Conservation (phyloP, 2,329 filamentous ascomycete species). For the Xylariaceae sp. region DNA sequence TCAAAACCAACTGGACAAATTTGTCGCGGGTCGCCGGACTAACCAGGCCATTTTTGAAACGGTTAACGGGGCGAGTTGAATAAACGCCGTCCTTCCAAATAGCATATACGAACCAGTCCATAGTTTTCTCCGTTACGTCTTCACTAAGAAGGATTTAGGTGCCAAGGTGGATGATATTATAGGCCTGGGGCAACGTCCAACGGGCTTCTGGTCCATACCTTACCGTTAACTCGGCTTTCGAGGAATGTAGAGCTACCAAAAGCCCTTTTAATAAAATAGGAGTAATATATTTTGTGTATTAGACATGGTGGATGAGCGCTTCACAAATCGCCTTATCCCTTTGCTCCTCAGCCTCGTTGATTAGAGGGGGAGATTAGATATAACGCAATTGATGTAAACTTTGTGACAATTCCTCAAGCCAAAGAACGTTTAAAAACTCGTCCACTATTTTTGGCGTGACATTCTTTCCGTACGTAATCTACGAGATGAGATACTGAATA, state of each 20-base stretch:
- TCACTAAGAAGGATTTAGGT: too few relatives aligned
- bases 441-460: neutral
- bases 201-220: neutral
- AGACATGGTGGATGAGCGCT: neutral
- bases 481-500: too few relatives aligned
- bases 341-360: neutral
- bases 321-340: neutral
- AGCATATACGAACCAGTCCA: too few relatives aligned
- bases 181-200: too few relatives aligned
- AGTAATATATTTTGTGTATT: neutral
- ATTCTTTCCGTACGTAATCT: neutral
- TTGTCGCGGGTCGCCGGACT: too few relatives aligned
- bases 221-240: neutral
- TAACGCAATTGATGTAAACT: too few relatives aligned
- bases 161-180: too few relatives aligned
- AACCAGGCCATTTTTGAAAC: neutral
- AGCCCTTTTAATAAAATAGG: neutral
- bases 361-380: neutral
- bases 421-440: neutral
- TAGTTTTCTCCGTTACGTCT: too few relatives aligned
- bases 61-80: neutral
- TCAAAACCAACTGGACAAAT: too few relatives aligned
- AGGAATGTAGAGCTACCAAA: neutral
- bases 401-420: too few relatives aligned
- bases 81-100: too few relatives aligned